These are phyloP conservation scores for Chamaecyparis obtusa DNA, from an alignment of 75 land plant species.

Conservation along the genomic window DNA sequence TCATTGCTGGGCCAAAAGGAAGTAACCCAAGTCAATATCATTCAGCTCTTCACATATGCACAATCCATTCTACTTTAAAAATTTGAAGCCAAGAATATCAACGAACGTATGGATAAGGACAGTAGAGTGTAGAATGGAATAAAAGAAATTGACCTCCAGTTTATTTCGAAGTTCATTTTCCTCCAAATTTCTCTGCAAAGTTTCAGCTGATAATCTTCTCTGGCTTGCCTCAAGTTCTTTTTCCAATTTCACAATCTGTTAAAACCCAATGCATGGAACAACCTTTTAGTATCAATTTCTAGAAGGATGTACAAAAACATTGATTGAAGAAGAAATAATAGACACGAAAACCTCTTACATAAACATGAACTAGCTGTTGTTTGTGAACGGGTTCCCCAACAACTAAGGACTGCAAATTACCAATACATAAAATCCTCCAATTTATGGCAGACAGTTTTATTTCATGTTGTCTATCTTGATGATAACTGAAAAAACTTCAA, in stretches of 20 bases:
- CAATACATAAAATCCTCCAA: neutral
- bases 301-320: neutral
- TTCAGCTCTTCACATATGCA: neutral
- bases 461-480: neutral
- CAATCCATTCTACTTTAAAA: neutral
- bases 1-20: neutral
- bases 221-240: neutral
- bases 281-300: neutral
- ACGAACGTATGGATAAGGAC: neutral
- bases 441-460: neutral
- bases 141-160: neutral
- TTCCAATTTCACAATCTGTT: neutral
- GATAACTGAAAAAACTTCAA: neutral
- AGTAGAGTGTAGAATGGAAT: neutral
- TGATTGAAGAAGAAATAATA: neutral
- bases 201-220: neutral
- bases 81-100: neutral
- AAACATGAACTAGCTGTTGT: neutral
- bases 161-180: conserved; percentile 5
- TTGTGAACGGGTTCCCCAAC: neutral
- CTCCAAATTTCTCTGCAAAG: neutral
- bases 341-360: neutral
- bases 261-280: neutral
- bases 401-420: neutral
- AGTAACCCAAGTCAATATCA: neutral